Conservation (phyloP, 116 monocot genomes). For the Iris pallida region DNA sequence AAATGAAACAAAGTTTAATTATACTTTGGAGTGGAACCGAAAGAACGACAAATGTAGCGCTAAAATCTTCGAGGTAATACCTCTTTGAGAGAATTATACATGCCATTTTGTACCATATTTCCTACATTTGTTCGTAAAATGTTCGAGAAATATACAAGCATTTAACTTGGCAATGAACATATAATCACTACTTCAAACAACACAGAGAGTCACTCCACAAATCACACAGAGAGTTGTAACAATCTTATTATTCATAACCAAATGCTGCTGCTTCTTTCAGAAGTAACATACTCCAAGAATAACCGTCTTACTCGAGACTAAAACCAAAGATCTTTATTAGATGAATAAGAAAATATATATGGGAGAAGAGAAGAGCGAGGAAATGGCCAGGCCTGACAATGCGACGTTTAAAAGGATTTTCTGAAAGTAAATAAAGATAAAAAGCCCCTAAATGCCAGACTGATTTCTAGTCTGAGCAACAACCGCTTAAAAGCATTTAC, state of each 20-base stretch:
- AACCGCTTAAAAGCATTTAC: conserved; percentile 24
- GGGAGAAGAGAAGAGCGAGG: background rate
- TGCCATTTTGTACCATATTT: background rate
- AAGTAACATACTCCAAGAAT: background rate
- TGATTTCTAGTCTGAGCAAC: conserved; percentile 14
- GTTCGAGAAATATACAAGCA: background rate
- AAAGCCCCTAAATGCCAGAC: conserved; percentile 11
- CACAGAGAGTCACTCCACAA: background rate
- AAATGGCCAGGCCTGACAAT: background rate
- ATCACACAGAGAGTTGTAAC: too few relatives aligned
- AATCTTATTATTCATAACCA: too few relatives aligned
- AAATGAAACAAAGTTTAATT: too few relatives aligned
- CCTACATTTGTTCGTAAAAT: background rate
- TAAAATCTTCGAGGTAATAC: too few relatives aligned
- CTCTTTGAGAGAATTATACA: too few relatives aligned
- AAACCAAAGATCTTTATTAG: background rate
- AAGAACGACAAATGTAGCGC: too few relatives aligned
- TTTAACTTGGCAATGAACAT: background rate
- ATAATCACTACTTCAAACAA: background rate
- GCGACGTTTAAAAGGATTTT: background rate
- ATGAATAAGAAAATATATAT: conserved; percentile 1
- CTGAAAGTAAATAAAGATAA: conserved; percentile 1
- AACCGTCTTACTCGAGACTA: background rate
- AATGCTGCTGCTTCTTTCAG: too few relatives aligned
- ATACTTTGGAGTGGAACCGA: too few relatives aligned